Evolutionary conservation across 805 yeast species (phyloP), one percentile per base, ranked within the genome.

Genomic region (Candida loeiensis): DNA sequence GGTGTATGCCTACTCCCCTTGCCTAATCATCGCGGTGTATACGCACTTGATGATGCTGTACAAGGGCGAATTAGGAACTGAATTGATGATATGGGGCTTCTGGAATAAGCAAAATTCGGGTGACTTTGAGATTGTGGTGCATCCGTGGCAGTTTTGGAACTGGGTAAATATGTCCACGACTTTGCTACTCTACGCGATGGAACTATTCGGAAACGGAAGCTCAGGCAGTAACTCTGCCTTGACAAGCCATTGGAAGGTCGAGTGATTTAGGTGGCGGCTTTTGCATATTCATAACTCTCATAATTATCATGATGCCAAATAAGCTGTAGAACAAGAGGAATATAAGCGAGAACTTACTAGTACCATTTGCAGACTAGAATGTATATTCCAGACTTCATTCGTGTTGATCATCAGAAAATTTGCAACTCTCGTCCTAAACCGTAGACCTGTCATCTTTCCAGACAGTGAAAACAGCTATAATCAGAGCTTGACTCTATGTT

Each of bases 141-240:
- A 81, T 56, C 83, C 96, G n/a, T 85, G 95, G 87, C 89, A 88
- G 53, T 85, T 93, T 58, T 91, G 99, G 98, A 87, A 90, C 53
- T 91, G 98, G 98, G 77, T 86, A 43, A 91, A 91, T 58, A 85
- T 91, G 69, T 80, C 83, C 49, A 74, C 83, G 39, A 85, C 95
- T 8, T 65, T 93, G 41, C 66, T 79, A n/a, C 69, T 93, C 19
- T 91, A 91, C 61, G 80, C 83, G 21, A 69, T 85, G 34, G 99
- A 91, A 63, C 68, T 91, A 44, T 61, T 80, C 49, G 70, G 72
- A 13, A 61, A 63, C 45, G 54, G 54, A 24, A 51, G 55, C 30
- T 41, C 60, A 14, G 56, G 55, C 18, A 59, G 60, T 18, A 44
- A 42, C 29, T 56, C 63, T 24, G 66, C 69, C 15, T 55, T 69